Evolutionary conservation across 257 asterid species (phyloP).

Genomic region (Salvia splendens): DNA sequence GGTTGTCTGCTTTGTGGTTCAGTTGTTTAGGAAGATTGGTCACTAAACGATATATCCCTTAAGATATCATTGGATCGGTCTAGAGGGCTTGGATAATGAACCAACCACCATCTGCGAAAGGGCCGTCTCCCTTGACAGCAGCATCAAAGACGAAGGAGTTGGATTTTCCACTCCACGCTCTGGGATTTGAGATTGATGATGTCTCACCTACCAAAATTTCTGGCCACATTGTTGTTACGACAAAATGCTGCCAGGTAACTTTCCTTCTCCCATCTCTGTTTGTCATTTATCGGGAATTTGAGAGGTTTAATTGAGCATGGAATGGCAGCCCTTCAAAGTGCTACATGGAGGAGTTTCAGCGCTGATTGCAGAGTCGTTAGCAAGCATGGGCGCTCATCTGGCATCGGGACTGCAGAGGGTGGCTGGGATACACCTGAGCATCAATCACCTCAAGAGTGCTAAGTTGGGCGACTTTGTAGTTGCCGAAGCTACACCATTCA

Average conservation of each 20-base stretch:
- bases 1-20: slow-evolving; percentile 13
- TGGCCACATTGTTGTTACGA: slow-evolving; percentile 62
- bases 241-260: slow-evolving; percentile 68
- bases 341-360: slow-evolving; percentile 65
- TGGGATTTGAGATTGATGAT: slow-evolving; percentile 73
- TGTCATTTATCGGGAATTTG: not conserved
- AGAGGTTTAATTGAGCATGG: not conserved
- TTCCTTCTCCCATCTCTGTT: slow-evolving; percentile 1
- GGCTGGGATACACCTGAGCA: slow-evolving; percentile 58
- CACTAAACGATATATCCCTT: not conserved
- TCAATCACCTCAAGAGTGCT: slow-evolving; percentile 66
- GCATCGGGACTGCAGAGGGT: slow-evolving; percentile 54
- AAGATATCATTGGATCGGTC: slow-evolving; percentile 5
- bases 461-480: slow-evolving; percentile 62
- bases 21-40: not conserved
- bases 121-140: not conserved
- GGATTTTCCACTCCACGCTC: slow-evolving; percentile 52
- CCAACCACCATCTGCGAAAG: not conserved
- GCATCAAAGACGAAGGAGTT: slow-evolving; percentile 45
- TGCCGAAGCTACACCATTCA: slow-evolving; percentile 74
- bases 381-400: slow-evolving; percentile 61
- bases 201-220: slow-evolving; percentile 58
- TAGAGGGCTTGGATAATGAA: slow-evolving; percentile 29
- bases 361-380: slow-evolving; percentile 52
- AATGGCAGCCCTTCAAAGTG: slow-evolving; percentile 50